Base-by-base conservation (phyloP, 2,329 filamentous ascomycete species). In the Xylariaceae sp. region DNA sequence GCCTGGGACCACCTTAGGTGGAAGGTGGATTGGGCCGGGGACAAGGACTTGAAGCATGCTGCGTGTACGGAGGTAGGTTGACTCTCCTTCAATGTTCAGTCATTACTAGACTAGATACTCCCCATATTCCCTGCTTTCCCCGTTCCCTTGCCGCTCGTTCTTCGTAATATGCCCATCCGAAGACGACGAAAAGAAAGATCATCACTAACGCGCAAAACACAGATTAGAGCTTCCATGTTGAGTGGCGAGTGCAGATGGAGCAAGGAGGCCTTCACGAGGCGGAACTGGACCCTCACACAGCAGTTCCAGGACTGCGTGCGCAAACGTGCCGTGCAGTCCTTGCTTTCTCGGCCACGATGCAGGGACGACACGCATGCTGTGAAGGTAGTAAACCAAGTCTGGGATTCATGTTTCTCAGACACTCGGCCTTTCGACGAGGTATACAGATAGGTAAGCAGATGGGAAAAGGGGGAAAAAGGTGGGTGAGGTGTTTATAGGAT, bases 341-440 rank as follows among this genome's bases (percentile, higher is more conserved):
- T 99, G 63, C 81, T 84, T 75, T 85, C 82, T 32, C 79, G 94
- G 57, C 90, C 91, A 15, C 79, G 80, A 44, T 94, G 92, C 68
- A 89, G 88, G 70, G 88, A 95, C 71, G 86, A 95, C 64, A 84
- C 85, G 13, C 89, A 97, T 62, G 94, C 94, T 3, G 81, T 84
- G 48, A 89, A 88, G 73, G 85, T 95, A 22, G 90, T 99, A 54
- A 94, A 97, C 72, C 87, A 95, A 72, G 94, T 99, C n/a, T 99
- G 92, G 90, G 92, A 96, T 63, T 96, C 91, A 65, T 99, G 94
- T 71, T 99, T 95, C 70, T 77, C 83, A 48, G 94, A 99, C 72
- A 97, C 92, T 3, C 79, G 94, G 66, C 94, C 94, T 2, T 99
- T 99, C 72, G 91, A 97, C 70, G 92, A 97, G 70, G 91, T 99